Evolutionary conservation across 345 rosid genomes (phyloP).

Genomic region (Noccaea bulbosa): DNA sequence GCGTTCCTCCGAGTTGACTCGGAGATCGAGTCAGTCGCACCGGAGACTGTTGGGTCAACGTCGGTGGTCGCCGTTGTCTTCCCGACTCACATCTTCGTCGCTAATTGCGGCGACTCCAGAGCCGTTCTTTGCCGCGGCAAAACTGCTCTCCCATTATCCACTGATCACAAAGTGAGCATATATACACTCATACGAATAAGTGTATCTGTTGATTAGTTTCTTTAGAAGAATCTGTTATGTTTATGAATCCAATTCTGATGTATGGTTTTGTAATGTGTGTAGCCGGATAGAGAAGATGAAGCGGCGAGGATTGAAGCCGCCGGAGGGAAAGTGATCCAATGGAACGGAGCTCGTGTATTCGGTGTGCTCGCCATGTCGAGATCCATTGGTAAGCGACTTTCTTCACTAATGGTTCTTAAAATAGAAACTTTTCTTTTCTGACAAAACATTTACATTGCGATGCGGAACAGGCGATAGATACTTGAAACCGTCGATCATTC

Average conservation of each 20-base stretch:
- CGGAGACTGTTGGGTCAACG: slow-evolving; percentile 85
- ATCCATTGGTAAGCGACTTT: slow-evolving; percentile 63
- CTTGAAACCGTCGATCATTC: slow-evolving; percentile 77
- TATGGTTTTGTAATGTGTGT: slow-evolving; percentile 8
- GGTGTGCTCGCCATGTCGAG: slow-evolving; percentile 95
- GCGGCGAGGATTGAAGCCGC: slow-evolving; percentile 74
- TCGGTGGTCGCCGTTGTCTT: slow-evolving; percentile 72
- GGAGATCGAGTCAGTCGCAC: slow-evolving; percentile 56
- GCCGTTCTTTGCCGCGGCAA: slow-evolving; percentile 78
- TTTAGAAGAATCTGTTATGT: not conserved
- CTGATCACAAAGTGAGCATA: slow-evolving; percentile 76
- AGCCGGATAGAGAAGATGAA: slow-evolving; percentile 91
- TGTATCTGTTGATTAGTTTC: too few relatives aligned
- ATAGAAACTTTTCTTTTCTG: not conserved
- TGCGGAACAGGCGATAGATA: slow-evolving; percentile 63
- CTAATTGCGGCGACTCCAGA: slow-evolving; percentile 89
- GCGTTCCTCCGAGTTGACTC: slow-evolving; percentile 68
- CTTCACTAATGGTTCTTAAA: slow-evolving; percentile 16
- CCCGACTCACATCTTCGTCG: slow-evolving; percentile 63
- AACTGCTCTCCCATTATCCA: slow-evolving; percentile 62
- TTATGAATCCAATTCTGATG: slow-evolving; percentile 6
- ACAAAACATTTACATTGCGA: slow-evolving; percentile 19
- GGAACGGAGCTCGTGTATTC: slow-evolving; percentile 80
- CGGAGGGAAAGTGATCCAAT: slow-evolving; percentile 72
- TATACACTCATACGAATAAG: not conserved